These are phyloP conservation scores for Daucus carota DNA, from an alignment of 129 eudicot species.

Conservation along the genomic window DNA sequence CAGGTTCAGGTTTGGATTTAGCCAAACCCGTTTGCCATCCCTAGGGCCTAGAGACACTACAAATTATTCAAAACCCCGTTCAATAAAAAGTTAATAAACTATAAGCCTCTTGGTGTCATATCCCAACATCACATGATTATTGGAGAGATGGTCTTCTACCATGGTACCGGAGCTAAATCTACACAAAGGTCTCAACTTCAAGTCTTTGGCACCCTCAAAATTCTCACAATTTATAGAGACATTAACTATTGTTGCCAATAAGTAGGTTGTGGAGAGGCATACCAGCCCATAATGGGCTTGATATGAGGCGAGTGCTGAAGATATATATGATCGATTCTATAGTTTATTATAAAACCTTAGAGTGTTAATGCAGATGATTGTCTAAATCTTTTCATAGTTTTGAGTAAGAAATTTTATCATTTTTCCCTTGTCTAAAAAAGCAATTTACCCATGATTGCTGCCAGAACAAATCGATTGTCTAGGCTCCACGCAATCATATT, in stretches of 20 bases:
- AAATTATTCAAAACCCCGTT: background rate
- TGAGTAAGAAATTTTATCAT: background rate
- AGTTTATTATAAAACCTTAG: background rate
- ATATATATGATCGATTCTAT: background rate
- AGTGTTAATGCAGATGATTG: background rate
- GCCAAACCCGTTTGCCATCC: too few species aligned
- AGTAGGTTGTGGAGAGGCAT: background rate
- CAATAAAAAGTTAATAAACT: background rate
- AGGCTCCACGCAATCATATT: constrained; percentile 98
- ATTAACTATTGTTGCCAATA: background rate
- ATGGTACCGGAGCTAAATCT: background rate
- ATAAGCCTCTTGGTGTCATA: background rate
- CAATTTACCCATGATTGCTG: constrained; percentile 93
- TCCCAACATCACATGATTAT: background rate
- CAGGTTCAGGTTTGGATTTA: too few species aligned
- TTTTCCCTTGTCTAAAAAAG: background rate
- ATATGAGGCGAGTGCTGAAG: background rate
- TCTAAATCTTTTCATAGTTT: background rate
- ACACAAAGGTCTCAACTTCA: background rate
- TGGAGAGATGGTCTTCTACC: background rate
- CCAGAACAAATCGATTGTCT: constrained; percentile 97
- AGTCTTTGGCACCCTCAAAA: background rate
- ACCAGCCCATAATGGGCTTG: background rate
- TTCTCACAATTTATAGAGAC: background rate
- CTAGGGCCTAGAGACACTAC: background rate